Evolutionary conservation across 2,329 filamentous ascomycete genomes (phyloP).

Genomic region (Apiospora aurea): DNA sequence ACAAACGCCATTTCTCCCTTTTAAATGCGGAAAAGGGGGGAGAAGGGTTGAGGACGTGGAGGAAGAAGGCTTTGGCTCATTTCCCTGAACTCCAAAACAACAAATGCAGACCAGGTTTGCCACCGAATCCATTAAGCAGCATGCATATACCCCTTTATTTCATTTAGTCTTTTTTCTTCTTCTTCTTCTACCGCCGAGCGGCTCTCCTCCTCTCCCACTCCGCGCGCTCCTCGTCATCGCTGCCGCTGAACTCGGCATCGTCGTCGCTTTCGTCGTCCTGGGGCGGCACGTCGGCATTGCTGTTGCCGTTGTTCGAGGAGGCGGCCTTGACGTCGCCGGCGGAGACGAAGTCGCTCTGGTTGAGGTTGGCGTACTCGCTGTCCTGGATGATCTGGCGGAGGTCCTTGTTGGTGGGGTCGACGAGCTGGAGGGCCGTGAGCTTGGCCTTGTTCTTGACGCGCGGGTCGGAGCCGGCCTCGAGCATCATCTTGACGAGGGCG

Average conservation of each 20-base stretch:
- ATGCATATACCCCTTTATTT: background rate
- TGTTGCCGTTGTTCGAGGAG: conserved; percentile 27
- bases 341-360: conserved; percentile 64
- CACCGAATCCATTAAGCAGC: background rate
- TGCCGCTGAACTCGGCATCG: conserved; percentile 68
- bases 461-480: conserved; percentile 75
- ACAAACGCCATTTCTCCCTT: conserved; percentile 10
- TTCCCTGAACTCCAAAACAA: conserved; percentile 17
- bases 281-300: conserved; percentile 33
- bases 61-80: conserved; percentile 8
- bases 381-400: conserved; percentile 70
- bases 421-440: conserved; percentile 74
- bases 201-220: conserved; percentile 62
- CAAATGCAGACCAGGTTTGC: background rate
- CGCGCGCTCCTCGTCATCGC: conserved; percentile 69
- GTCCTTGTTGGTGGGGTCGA: conserved; percentile 72
- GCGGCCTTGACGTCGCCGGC: conserved; percentile 38
- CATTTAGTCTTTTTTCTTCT: background rate
- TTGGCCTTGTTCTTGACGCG: conserved; percentile 73
- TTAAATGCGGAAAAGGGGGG: background rate
- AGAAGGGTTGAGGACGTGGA: background rate
- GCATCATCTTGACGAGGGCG: conserved; percentile 77
- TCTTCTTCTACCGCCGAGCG: conserved; percentile 29
- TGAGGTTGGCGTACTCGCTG: conserved; percentile 71
- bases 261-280: conserved; percentile 54